Conservation (phyloP, 2,329 filamentous ascomycete species). For the Phaeoacremonium minimum region DNA sequence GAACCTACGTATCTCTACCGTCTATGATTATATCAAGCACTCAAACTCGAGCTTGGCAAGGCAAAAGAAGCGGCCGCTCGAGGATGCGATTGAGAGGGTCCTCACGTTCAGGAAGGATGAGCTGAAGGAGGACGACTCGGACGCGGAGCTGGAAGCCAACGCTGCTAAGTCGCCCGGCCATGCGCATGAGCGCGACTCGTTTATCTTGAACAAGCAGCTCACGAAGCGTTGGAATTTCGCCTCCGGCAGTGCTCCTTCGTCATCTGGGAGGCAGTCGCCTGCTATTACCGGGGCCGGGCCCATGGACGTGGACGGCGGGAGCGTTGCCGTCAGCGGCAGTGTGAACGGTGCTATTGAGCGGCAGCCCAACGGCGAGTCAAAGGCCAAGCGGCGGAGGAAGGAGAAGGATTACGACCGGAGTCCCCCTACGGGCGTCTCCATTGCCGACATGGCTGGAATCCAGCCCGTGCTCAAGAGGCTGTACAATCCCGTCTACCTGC, state of each 20-base stretch:
- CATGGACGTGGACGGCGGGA: constrained; percentile 18
- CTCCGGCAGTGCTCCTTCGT: constrained; percentile 2
- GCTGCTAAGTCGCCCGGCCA: constrained; percentile 14
- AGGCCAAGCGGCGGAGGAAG: constrained; percentile 60
- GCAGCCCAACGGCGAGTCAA: constrained; percentile 61
- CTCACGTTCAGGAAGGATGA: constrained; percentile 69
- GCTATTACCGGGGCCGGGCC: constrained; percentile 13
- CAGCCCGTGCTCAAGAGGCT: constrained; percentile 67
- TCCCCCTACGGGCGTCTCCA: constrained; percentile 62
- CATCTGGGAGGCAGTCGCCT: constrained; percentile 12
- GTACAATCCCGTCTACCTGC: constrained; percentile 67
- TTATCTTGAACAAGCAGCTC: constrained; percentile 35
- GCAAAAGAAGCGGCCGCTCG: constrained; percentile 74
- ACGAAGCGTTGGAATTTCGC: constrained; percentile 32
- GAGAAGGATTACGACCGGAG: constrained; percentile 51
- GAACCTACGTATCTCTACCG: constrained; percentile 49
- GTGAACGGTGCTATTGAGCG: constrained; percentile 45
- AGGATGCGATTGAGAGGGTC: constrained; percentile 82
- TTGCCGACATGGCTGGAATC: constrained; percentile 73
- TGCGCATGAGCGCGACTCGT: constrained; percentile 17
- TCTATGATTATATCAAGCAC: constrained; percentile 76
- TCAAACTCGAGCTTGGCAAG: constrained; percentile 86
- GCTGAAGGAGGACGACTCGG: constrained; percentile 46
- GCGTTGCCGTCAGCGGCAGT: constrained; percentile 18
- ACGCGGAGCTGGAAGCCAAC: constrained; percentile 32